These are phyloP conservation scores for Lactarius akahatsu DNA, from an alignment of 768 basidiomycete genomes.

Conservation along the genomic window DNA sequence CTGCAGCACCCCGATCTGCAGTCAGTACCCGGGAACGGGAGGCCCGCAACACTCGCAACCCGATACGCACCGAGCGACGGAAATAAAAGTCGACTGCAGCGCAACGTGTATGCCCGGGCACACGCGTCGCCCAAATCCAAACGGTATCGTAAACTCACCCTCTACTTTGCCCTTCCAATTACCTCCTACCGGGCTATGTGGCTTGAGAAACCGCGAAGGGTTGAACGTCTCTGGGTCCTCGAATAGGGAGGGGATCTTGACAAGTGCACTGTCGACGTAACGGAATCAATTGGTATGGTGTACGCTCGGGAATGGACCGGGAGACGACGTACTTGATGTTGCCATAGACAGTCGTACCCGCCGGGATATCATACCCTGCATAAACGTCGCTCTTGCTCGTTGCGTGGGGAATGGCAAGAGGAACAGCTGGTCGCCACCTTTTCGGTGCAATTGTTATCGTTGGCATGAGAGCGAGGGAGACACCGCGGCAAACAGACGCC, in stretches of 20 bases:
- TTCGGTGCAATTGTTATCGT: not conserved
- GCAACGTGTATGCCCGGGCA: conserved; percentile 30
- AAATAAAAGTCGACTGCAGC: conserved; percentile 24
- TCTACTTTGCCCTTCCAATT: conserved; percentile 20
- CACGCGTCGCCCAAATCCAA: conserved; percentile 32
- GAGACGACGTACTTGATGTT: conserved; percentile 18
- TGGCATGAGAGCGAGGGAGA: not conserved
- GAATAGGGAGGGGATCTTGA: conserved; percentile 29
- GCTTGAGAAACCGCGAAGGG: conserved; percentile 31
- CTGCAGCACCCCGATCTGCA: not conserved
- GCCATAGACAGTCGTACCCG: conserved; percentile 12
- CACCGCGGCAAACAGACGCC: not conserved
- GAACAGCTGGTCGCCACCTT: conserved; percentile 19
- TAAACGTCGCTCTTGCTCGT: conserved; percentile 10
- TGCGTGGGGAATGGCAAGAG: conserved; percentile 20
- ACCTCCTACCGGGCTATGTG: conserved; percentile 6
- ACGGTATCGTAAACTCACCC: conserved; percentile 26
- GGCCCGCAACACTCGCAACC: not conserved
- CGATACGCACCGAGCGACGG: conserved; percentile 20
- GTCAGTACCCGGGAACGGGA: not conserved
- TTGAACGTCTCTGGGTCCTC: conserved; percentile 30
- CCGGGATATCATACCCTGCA: conserved; percentile 21
- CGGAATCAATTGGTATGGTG: not conserved
- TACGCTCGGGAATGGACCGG: not conserved
- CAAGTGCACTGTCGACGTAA: conserved; percentile 21